Base-by-base conservation (phyloP, 306 rosid genomes). In the Lathyrus sativus region DNA sequence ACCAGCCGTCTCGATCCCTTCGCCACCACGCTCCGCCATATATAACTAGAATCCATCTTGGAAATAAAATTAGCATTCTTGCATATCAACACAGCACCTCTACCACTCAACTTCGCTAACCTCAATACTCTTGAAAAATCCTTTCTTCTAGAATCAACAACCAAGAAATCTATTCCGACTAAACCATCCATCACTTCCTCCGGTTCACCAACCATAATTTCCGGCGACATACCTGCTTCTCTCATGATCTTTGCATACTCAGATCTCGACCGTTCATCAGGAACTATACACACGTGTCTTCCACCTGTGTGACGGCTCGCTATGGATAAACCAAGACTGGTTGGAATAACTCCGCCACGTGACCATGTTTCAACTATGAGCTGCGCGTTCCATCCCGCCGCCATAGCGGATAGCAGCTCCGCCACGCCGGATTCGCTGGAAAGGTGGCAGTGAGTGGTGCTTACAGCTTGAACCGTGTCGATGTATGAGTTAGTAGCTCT, bases 311-410 rank as follows among this genome's bases (percentile, higher is more conserved):
- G 91, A 1, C 60, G 62, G 9, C 86, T 81, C 4, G 99, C 97
- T 57, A 93, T 78, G 11, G 75, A 82, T 42, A 93, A 73, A 4
- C 99, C 99, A 4, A 82, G 74, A 80, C 99, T 93, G 8, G 90
- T 85, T 1, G 91, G 76, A 7, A 85, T 82, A 12, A 70, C 76
- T 7, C 97, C 99, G 1, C 96, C 96, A 17, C 56, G 85, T 1
- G 96, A 88, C 99, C 99, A 88, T 7, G 99, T 90, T 80, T 93
- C 99, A 6, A 88, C 95, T 18, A 93, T 88, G 64, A 93, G 74
- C 56, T 75, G 73, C 0, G 99, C 82, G 76, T 88, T 88, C 99
- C 99, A 88, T 13, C 99, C 99, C 8, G 97, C 97, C 0, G 97
- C 95, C 96, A 90, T 90, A 49, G 99, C 96, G 1, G 99, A 85